These are phyloP conservation scores for Keithomyces neogunnii DNA, from an alignment of 2,329 filamentous ascomycete species.

Conservation along the genomic window DNA sequence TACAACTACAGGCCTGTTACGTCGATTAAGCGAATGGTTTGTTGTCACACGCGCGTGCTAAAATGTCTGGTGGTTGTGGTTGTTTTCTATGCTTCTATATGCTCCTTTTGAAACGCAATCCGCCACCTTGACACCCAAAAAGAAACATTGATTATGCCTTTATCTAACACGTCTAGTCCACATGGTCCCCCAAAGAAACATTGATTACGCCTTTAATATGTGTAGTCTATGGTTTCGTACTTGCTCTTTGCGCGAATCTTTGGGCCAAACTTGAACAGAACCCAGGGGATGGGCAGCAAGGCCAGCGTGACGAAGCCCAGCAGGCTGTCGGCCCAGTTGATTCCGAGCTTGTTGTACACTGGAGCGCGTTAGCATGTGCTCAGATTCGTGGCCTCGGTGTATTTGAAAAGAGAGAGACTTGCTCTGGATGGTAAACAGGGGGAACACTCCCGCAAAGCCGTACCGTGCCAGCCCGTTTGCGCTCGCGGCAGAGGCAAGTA, in stretches of 20 bases:
- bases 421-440: constrained; percentile 53
- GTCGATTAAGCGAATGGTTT: too few species aligned
- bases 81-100: too few species aligned
- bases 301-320: constrained; percentile 37
- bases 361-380: constrained; percentile 7
- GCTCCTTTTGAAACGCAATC: too few species aligned
- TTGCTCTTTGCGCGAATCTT: constrained; percentile 29
- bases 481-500: constrained; percentile 49
- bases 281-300: constrained; percentile 43
- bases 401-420: constrained; percentile 11
- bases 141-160: too few species aligned
- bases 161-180: too few species aligned
- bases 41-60: too few species aligned
- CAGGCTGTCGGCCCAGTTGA: constrained; percentile 38
- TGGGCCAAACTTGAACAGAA: constrained; percentile 41
- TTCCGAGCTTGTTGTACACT: constrained; percentile 36
- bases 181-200: neutral
- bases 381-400: accelerated
- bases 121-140: too few species aligned
- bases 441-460: constrained; percentile 46
- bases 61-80: too few species aligned
- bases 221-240: constrained; percentile 27
- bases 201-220: neutral
- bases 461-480: constrained; percentile 53
- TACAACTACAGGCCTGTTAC: too few species aligned